Conservation (phyloP, 139 green algal genomes). For the Eudorina sp. region DNA sequence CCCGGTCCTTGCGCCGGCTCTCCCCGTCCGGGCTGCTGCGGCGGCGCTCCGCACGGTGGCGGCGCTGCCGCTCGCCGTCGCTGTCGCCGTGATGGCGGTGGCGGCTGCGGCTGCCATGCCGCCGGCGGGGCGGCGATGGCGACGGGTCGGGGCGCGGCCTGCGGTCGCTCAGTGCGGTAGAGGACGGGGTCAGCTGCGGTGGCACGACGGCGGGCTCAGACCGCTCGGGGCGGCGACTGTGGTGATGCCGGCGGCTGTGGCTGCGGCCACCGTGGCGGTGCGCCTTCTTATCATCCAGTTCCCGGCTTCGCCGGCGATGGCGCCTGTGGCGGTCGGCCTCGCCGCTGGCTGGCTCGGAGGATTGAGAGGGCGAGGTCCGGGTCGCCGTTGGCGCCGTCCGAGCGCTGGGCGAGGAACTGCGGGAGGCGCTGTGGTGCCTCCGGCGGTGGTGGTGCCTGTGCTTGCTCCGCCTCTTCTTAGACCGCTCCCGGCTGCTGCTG, state of each 20-base stretch:
- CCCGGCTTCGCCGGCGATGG: no score
- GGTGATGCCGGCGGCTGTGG: not conserved
- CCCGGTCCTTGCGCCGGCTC: not conserved
- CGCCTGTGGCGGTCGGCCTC: no score
- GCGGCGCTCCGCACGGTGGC: slow-evolving; percentile 6
- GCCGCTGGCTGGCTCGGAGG: no score
- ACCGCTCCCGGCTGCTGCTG: not conserved
- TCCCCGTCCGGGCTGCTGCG: not conserved
- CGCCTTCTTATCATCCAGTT: not conserved
- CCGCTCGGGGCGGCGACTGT: not conserved
- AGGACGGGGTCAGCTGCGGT: not conserved
- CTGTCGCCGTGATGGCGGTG: not conserved
- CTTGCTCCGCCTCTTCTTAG: not conserved
- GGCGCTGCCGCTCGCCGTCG: slow-evolving; percentile 23
- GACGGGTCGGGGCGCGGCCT: no score
- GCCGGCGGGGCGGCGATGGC: not conserved
- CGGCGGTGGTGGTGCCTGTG: not conserved
- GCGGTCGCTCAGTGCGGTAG: no score
- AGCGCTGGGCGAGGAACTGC: not conserved
- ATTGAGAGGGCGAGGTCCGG: no score
- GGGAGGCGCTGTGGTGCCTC: not conserved
- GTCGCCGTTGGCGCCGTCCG: not conserved
- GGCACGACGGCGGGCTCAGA: not conserved
- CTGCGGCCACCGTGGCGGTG: not conserved
- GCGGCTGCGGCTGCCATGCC: slow-evolving; percentile 4